Evolutionary conservation across 345 rosid genomes (phyloP), one percentile per base, ranked within the genome.

Genomic region (Hibiscus tridactylites): DNA sequence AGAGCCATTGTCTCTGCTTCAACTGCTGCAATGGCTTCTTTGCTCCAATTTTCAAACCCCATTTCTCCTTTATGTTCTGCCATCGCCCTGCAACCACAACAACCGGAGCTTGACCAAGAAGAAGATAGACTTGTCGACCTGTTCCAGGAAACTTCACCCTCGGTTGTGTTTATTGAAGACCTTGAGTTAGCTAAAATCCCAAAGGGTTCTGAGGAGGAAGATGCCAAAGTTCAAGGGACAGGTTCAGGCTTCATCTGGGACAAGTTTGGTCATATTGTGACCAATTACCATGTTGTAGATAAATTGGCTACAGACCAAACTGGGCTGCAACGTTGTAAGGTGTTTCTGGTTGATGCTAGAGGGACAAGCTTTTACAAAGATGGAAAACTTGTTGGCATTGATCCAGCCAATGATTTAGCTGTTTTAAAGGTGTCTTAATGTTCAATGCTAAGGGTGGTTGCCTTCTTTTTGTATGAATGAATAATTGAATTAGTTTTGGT

Each of bases 161-260:
- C 96, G 3, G 89, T 91, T 74, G 94, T 90, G 56, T 93, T 75
- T 72, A 86, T 91, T 26, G 69, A 93, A 85, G 94, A 90, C 78
- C 70, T 90, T 67, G 88, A 90, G 77, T 76, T 91, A 17, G 79
- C 87, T 8, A 86, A 84, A 77, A 77, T 61, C 63, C 77, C 79
- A 54, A 75, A 77, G 79, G 75, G 53, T 57, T 49, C 86, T 61
- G 91, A 76, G 26, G 87, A 84, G 61, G 92, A 83, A 61, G 82
- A 81, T 74, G 86, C 71, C 15, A 90, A 86, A 81, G 80, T 91
- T 49, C 85, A 91, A 88, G 97, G 97, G 65, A 88, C 91, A 4
- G 97, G 97, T 61, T 91, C 97, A 0, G 97, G 97, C 71, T 94
- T 94, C 80, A 78, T 94, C 47, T 94, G 98, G 98, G 98, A 94